Conservation (phyloP, 768 basidiomycete genomes). For the Mycena indigotica region DNA sequence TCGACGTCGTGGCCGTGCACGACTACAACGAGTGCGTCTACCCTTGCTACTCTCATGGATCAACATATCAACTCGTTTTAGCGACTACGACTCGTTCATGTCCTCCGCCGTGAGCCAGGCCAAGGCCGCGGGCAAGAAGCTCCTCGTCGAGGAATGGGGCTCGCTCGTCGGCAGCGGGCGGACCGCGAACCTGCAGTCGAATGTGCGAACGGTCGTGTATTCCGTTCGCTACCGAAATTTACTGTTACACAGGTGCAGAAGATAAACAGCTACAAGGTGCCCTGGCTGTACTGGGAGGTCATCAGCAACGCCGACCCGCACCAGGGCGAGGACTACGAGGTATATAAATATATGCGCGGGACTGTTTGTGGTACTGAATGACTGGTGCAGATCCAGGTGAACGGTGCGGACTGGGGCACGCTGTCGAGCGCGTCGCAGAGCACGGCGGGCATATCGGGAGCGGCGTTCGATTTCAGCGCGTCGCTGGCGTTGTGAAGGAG, state of each 20-base stretch:
- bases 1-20: constrained; percentile 41
- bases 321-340: constrained; percentile 31
- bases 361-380: background rate
- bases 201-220: constrained; percentile 5
- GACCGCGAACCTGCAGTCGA: constrained; percentile 36
- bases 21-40: constrained; percentile 35
- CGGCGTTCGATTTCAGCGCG: constrained; percentile 28
- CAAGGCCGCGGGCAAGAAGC: constrained; percentile 36
- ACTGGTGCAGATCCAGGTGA: constrained; percentile 25
- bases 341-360: background rate
- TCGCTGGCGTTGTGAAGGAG: constrained; percentile 15
- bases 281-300: constrained; percentile 44
- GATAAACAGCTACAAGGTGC: constrained; percentile 37
- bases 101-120: constrained; percentile 32
- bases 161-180: constrained; percentile 31
- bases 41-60: background rate
- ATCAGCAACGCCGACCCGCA: constrained; percentile 39
- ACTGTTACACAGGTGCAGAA: constrained; percentile 22
- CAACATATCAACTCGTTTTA: background rate
- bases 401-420: constrained; percentile 26
- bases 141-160: constrained; percentile 42
- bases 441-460: constrained; percentile 17
- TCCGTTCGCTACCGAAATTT: background rate
- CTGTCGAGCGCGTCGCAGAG: constrained; percentile 14
- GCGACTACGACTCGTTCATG: constrained; percentile 14